Conservation (phyloP, 75 land plant genomes). For the Pinus albicaulis region DNA sequence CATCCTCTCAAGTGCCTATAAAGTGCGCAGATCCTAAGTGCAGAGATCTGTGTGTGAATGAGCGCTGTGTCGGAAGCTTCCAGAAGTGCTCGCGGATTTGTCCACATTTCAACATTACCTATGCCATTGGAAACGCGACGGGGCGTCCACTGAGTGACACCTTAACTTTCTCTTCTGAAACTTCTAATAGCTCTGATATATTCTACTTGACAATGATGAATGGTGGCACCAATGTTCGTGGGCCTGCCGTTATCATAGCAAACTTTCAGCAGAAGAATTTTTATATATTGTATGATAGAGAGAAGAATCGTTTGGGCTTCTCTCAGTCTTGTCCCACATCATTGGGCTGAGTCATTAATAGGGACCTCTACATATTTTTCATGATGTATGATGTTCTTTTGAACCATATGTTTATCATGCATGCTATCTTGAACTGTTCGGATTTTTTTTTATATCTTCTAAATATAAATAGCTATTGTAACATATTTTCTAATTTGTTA, state of each 20-base stretch:
- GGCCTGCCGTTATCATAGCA: constrained; percentile 57
- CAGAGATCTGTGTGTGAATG: constrained; percentile 14
- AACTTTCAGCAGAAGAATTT: constrained; percentile 69
- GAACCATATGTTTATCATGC: no score
- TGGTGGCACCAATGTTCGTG: neutral
- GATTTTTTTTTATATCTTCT: no score
- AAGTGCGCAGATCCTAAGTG: constrained; percentile 55
- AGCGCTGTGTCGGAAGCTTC: no score
- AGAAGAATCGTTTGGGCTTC: constrained; percentile 55
- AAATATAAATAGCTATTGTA: no score
- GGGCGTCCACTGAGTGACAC: constrained; percentile 43
- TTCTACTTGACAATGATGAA: constrained; percentile 27
- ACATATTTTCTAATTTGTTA: no score
- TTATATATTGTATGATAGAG: constrained; percentile 53
- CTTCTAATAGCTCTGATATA: neutral
- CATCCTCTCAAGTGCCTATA: constrained; percentile 35
- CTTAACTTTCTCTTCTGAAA: neutral
- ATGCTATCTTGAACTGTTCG: no score
- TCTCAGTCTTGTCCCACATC: constrained; percentile 19
- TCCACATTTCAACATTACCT: no score
- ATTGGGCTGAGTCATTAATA: no score
- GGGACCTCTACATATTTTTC: no score
- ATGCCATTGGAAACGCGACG: constrained; percentile 30
- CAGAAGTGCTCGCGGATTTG: no score
- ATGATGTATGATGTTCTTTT: no score